phyloP scores from a whole-genome alignment of 768 basidiomycete species.

The Lactifluus echinatus region DNA sequence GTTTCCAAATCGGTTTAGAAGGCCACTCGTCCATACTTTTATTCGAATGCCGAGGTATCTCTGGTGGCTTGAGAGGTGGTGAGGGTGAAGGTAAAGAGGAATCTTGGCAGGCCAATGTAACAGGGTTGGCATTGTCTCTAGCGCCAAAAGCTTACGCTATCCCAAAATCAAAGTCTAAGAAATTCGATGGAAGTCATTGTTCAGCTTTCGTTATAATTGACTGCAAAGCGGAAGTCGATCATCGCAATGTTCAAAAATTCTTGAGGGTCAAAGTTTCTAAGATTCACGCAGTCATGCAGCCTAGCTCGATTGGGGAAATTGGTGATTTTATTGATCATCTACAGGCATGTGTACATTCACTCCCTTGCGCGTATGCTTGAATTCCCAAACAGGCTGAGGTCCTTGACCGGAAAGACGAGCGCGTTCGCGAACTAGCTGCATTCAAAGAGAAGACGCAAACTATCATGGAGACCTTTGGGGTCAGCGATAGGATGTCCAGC shows the following conservation, averaged over 20 bases:
- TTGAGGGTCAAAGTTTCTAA: constrained; percentile 56
- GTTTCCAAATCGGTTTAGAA: constrained; percentile 74
- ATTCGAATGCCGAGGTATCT: constrained; percentile 68
- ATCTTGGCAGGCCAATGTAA: constrained; percentile 60
- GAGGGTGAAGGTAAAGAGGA: constrained; percentile 27
- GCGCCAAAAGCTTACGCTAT: constrained; percentile 44
- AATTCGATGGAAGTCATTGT: constrained; percentile 50
- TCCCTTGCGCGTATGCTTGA: constrained; percentile 15
- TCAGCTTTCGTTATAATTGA: constrained; percentile 85
- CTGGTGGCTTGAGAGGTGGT: constrained; percentile 47
- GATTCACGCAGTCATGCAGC: constrained; percentile 90
- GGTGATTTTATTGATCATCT: constrained; percentile 84
- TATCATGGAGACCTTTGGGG: constrained; percentile 68
- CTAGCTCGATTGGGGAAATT: constrained; percentile 84
- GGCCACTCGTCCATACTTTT: constrained; percentile 63
- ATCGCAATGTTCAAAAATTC: constrained; percentile 15
- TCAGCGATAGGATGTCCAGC: constrained; percentile 39
- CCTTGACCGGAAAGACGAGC: constrained; percentile 59
- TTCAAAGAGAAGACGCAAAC: constrained; percentile 76
- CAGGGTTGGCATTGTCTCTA: constrained; percentile 77
- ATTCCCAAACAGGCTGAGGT: constrained; percentile 55
- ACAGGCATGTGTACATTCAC: constrained; percentile 41
- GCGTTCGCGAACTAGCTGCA: constrained; percentile 67
- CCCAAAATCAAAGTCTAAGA: constrained; percentile 29
- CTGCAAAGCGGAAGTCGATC: constrained; percentile 34